Conservation (phyloP, 768 basidiomycete genomes). For the Suillus decipiens region DNA sequence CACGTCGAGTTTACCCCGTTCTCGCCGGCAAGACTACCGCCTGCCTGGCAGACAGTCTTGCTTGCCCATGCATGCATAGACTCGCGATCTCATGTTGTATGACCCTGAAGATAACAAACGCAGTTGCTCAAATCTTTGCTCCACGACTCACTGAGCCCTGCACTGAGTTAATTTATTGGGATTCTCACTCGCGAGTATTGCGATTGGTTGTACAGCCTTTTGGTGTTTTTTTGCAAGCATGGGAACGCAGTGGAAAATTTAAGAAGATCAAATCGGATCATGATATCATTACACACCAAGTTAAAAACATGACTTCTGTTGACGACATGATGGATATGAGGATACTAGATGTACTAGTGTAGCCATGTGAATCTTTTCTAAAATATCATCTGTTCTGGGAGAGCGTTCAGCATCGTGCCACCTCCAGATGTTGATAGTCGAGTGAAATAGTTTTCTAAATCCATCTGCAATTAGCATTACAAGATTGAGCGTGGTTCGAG, state of each 20-base stretch:
- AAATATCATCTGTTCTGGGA: background rate
- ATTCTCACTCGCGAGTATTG: background rate
- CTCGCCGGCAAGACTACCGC: no score
- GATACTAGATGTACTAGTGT: background rate
- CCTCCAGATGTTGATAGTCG: background rate
- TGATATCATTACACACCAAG: background rate
- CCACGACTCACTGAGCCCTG: background rate
- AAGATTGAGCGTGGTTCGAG: background rate
- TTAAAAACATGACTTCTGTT: background rate
- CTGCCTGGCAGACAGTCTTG: no score
- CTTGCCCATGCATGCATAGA: no score
- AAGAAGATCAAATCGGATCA: background rate
- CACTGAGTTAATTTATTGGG: background rate
- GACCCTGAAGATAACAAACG: no score
- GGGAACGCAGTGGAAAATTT: background rate
- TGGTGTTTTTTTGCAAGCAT: background rate
- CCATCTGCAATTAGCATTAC: background rate
- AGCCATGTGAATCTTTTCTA: background rate
- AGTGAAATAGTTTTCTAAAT: background rate
- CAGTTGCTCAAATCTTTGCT: background rate
- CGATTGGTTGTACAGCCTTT: background rate
- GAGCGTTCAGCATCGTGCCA: background rate
- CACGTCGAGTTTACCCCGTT: no score
- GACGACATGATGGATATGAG: background rate
- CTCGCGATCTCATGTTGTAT: no score